Conservation (phyloP, 345 rosid genomes). For the Ceriops decandra region DNA sequence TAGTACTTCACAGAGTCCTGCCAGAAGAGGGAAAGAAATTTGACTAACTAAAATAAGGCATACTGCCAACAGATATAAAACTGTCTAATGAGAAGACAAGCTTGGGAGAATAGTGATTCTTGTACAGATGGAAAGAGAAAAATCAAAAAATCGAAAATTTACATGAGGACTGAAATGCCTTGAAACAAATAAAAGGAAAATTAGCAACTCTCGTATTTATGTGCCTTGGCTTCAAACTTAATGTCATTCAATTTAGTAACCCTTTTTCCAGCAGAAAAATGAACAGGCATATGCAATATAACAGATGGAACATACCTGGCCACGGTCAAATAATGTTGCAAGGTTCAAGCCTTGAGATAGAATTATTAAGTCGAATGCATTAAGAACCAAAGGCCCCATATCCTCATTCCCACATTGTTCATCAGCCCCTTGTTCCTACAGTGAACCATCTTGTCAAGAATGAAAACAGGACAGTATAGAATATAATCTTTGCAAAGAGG, state of each 20-base stretch:
- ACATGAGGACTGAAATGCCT: neutral
- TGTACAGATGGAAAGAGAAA: neutral
- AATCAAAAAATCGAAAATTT: neutral
- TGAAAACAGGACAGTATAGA: constrained; percentile 9
- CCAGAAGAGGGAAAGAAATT: constrained; percentile 9
- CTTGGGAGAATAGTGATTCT: too few species aligned
- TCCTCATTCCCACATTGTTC: constrained; percentile 53
- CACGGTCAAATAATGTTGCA: constrained; percentile 82
- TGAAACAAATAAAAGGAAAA: neutral
- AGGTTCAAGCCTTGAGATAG: constrained; percentile 96
- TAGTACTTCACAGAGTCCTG: constrained; percentile 81
- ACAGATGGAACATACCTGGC: constrained; percentile 48
- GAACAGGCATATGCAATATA: constrained; percentile 3
- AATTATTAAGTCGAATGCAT: constrained; percentile 90
- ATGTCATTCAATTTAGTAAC: neutral
- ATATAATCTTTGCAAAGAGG: neutral
- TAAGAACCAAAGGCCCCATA: constrained; percentile 73
- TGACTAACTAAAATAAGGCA: neutral
- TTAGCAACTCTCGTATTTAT: neutral
- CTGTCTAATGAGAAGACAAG: too few species aligned
- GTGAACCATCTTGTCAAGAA: constrained; percentile 15
- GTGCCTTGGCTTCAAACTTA: neutral
- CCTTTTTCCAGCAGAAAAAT: neutral
- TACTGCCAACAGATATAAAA: too few species aligned
- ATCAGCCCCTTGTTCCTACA: constrained; percentile 52